Evolutionary conservation across 306 rosid species (phyloP).

Genomic region (Acacia acuminata): DNA sequence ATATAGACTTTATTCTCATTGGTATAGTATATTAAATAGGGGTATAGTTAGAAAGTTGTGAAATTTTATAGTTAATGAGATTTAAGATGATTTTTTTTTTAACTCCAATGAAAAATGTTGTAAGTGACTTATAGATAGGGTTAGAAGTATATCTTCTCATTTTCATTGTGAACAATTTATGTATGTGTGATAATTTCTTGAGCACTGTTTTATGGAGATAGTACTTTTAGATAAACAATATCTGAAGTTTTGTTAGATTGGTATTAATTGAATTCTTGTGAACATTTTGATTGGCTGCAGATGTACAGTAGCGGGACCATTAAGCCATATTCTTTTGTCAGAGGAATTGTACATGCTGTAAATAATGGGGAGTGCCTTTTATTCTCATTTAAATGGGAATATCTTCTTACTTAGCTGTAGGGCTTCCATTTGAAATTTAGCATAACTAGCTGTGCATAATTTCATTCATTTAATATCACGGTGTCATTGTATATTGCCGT

Average conservation of each 20-base stretch:
- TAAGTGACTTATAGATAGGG: too few relatives aligned
- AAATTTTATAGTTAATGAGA: too few relatives aligned
- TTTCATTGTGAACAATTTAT: neutral
- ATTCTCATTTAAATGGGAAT: conserved; percentile 26
- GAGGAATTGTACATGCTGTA: conserved; percentile 47
- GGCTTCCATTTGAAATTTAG: conserved; percentile 29
- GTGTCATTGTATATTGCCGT: conserved; percentile 38
- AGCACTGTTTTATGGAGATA: conserved; percentile 16
- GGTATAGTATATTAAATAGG: too few relatives aligned
- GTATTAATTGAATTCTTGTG: neutral
- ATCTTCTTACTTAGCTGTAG: conserved; percentile 32
- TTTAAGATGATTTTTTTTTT: too few relatives aligned
- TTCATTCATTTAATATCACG: conserved; percentile 48
- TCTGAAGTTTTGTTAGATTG: neutral
- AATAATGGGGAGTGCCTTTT: conserved; percentile 38
- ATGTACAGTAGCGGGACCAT: conserved; percentile 44
- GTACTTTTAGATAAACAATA: neutral
- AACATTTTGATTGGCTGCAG: conserved; percentile 40
- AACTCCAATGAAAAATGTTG: too few relatives aligned
- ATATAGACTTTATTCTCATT: too few relatives aligned
- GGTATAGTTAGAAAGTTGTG: too few relatives aligned
- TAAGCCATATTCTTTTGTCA: conserved; percentile 39
- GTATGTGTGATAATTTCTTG: neutral
- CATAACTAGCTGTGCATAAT: conserved; percentile 43
- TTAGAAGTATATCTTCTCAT: neutral